Evolutionary conservation across 2,329 filamentous ascomycete species (phyloP).

Genomic region (Pseudogymnoascus sp.): DNA sequence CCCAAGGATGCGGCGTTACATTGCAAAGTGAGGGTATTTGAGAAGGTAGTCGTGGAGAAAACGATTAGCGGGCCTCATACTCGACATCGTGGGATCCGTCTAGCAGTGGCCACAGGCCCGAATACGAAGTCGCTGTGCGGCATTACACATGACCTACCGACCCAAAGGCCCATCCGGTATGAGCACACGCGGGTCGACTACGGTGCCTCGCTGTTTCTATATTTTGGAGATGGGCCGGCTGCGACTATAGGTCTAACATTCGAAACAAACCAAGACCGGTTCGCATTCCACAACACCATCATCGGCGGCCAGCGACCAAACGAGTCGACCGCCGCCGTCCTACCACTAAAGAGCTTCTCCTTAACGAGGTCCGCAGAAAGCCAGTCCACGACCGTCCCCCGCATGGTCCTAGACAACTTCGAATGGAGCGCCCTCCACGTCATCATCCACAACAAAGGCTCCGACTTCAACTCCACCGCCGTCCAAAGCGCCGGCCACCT

Average conservation of each 20-base stretch:
- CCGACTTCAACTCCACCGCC: conserved; percentile 40
- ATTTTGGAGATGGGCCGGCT: conserved; percentile 24
- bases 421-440: conserved; percentile 61
- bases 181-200: conserved; percentile 66
- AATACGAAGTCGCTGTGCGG: conserved; percentile 70
- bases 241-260: conserved; percentile 74
- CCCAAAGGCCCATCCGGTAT: conserved; percentile 64
- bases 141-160: conserved; percentile 60
- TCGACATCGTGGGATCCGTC: conserved; percentile 70
- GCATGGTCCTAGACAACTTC: conserved; percentile 26
- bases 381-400: conserved; percentile 13
- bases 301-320: conserved; percentile 43
- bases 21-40: conserved; percentile 69
- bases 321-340: conserved; percentile 64
- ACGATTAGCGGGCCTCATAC: conserved; percentile 65
- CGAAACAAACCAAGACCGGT: conserved; percentile 60
- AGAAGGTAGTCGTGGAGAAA: conserved; percentile 57
- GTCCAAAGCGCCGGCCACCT: conserved; percentile 64
- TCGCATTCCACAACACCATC: conserved; percentile 62
- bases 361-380: conserved; percentile 48
- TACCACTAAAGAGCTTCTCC: conserved; percentile 55
- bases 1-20: conserved; percentile 63
- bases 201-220: conserved; percentile 59
- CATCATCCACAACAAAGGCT: conserved; percentile 56
- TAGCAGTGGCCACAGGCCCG: conserved; percentile 70